phyloP scores from a whole-genome alignment of 495 filamentous ascomycete genomes.

The Penicillium macrosclerotiorum region DNA sequence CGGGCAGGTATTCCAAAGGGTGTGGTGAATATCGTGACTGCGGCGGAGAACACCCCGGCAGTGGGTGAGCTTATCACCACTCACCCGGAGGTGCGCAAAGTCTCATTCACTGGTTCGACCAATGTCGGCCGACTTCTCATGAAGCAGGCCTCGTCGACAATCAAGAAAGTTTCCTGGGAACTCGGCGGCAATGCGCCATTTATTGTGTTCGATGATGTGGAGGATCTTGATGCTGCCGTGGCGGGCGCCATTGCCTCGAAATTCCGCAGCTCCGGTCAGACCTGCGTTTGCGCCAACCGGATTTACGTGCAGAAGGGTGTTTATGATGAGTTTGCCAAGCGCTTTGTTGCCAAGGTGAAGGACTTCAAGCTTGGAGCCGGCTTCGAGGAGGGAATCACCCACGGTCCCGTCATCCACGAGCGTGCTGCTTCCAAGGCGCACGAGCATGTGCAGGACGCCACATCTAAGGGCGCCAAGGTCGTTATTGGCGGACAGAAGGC shows the following conservation, averaged over 20 bases:
- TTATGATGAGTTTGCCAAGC: conserved; percentile 70
- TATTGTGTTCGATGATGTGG: conserved; percentile 85
- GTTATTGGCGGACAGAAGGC: conserved; percentile 67
- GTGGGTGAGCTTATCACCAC: conserved; percentile 73
- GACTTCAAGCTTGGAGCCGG: conserved; percentile 76
- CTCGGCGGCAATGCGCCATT: conserved; percentile 91
- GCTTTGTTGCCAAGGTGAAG: conserved; percentile 71
- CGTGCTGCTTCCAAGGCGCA: conserved; percentile 74
- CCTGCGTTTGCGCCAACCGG: conserved; percentile 86
- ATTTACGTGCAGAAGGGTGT: conserved; percentile 79
- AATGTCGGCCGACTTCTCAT: conserved; percentile 84
- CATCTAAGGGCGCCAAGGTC: conserved; percentile 69
- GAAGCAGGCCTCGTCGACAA: conserved; percentile 73
- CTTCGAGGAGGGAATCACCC: conserved; percentile 66
- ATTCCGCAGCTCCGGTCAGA: conserved; percentile 86
- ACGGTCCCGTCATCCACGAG: conserved; percentile 81
- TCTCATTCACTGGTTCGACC: conserved; percentile 89
- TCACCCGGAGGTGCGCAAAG: conserved; percentile 69
- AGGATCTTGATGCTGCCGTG: conserved; percentile 76
- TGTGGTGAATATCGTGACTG: conserved; percentile 79
- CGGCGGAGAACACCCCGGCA: conserved; percentile 66
- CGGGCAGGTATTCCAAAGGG: conserved; percentile 83
- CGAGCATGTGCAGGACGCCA: conserved; percentile 73
- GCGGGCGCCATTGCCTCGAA: conserved; percentile 73
- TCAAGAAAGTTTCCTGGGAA: conserved; percentile 87